Base-by-base conservation (phyloP, 1,284 basidiomycete species). In the Microbotryum silenes-acaulis region DNA sequence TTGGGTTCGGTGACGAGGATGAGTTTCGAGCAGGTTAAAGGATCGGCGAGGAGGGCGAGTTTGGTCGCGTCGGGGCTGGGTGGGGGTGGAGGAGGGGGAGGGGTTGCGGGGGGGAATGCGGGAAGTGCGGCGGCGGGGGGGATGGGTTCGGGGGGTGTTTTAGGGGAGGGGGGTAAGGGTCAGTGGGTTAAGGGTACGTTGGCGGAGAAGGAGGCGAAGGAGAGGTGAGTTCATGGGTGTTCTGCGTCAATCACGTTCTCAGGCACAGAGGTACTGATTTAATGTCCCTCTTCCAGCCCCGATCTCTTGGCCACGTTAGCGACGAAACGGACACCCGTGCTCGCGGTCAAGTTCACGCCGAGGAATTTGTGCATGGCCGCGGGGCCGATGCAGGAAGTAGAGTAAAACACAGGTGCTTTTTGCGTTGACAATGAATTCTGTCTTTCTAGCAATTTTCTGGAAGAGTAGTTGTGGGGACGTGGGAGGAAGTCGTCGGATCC, bases 261-360 rank as follows among this genome's bases (percentile, higher is more conserved):
- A 8, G 51, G 44, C 14, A 54, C 54, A 16, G 21, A 23, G 33
- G 54, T 45, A 2, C 55, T 54, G 60, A 60, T 62, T 47, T 3
- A 21, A 21, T 31, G n/a, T n/a, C 46, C 51, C 16, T n/a, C 27
- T 10, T 16, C 20, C 72, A 94, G 90, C 14, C 80, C 82, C n/a
- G 94, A 97, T 75, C 80, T 97, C 53, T 77, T 98, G 2, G 81
- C 88, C 2, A 94, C 92, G 0, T 94, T 92, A 75, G 87, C 88
- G 6, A 98, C 96, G 27, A 98, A 97, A 78, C 83, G 91, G 62
- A 97, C 96, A 46, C 91, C 94, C 0, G 83, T 97, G 66, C 83
- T 85, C 53, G 87, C 93, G 72, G 86, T 94, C 14, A 90, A 96
- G 70, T 94, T 97, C 72, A 97, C 94, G 9, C 85, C 91, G 25